Evolutionary conservation across 176 grass and related monocot species (phyloP).

Genomic region (Bolboschoenus planiculmis): DNA sequence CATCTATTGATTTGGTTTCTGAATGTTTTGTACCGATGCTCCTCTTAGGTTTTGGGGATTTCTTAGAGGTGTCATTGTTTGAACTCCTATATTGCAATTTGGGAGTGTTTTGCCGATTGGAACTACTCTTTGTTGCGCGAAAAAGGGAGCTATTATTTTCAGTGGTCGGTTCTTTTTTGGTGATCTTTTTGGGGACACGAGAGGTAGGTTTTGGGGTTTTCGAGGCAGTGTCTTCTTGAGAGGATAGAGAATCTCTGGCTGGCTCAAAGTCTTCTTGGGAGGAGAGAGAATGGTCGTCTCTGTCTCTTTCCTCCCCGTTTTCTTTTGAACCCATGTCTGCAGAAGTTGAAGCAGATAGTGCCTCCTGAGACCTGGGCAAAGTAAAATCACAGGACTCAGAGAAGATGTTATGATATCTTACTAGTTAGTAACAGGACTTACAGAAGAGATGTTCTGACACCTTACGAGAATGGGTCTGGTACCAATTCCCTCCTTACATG

Average conservation of each 20-base stretch:
- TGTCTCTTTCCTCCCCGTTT: constrained; percentile 26
- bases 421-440: background rate
- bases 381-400: background rate
- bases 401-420: background rate
- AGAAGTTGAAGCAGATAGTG: background rate
- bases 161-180: background rate
- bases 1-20: constrained; percentile 12
- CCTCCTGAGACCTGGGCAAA: constrained; percentile 5
- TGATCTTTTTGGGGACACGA: constrained; percentile 11
- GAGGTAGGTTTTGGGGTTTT: constrained; percentile 7
- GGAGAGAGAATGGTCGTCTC: constrained; percentile 6
- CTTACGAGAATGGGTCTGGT: background rate
- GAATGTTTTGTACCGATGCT: background rate
- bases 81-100: constrained; percentile 14
- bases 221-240: background rate
- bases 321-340: constrained; percentile 17
- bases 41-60: constrained; percentile 2
- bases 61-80: constrained; percentile 4
- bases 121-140: constrained; percentile 19
- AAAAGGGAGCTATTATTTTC: constrained; percentile 6
- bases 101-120: constrained; percentile 11
- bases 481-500: background rate
- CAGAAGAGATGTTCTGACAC: background rate
- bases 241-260: constrained; percentile 27
- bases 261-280: constrained; percentile 19